These are phyloP conservation scores for Talaromyces proteolyticus DNA, from an alignment of 495 filamentous ascomycete species.

Conservation along the genomic window DNA sequence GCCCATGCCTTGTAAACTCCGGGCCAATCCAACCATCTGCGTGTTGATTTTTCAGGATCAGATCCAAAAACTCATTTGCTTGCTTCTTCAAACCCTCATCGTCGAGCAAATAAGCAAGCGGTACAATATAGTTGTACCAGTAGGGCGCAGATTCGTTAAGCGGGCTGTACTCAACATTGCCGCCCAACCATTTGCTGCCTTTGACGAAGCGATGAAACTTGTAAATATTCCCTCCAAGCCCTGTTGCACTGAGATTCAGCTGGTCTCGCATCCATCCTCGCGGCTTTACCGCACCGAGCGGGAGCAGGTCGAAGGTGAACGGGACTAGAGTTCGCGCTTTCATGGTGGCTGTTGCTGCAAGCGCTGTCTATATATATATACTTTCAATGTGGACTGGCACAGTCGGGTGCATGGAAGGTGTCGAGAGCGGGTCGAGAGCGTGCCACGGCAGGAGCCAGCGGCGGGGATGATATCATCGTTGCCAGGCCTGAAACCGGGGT, in stretches of 20 bases:
- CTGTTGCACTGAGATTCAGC: constrained; percentile 42
- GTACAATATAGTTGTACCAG: constrained; percentile 62
- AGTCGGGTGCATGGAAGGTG: too few relatives aligned
- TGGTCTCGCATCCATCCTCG: constrained; percentile 56
- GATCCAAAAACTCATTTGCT: constrained; percentile 38
- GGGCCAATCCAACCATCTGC: constrained; percentile 59
- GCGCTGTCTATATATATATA: too few relatives aligned
- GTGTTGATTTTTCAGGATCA: constrained; percentile 45
- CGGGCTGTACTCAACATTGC: constrained; percentile 48
- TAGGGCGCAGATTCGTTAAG: constrained; percentile 58
- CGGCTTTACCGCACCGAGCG: constrained; percentile 52
- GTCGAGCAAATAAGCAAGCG: constrained; percentile 52
- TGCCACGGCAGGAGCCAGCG: too few relatives aligned
- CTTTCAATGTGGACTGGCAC: too few relatives aligned
- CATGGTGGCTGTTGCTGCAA: too few relatives aligned
- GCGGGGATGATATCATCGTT: too few relatives aligned
- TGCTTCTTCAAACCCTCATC: constrained; percentile 49
- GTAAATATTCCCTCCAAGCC: constrained; percentile 53
- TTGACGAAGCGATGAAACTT: constrained; percentile 55
- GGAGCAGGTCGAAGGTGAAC: constrained; percentile 40
- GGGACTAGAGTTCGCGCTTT: constrained; percentile 14
- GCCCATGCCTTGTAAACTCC: constrained; percentile 32
- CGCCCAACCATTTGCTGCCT: constrained; percentile 52
- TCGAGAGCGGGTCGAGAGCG: too few relatives aligned
- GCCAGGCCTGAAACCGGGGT: too few relatives aligned